Base-by-base conservation (phyloP, 2,329 filamentous ascomycete species). In the Trichoderma guizhouense region DNA sequence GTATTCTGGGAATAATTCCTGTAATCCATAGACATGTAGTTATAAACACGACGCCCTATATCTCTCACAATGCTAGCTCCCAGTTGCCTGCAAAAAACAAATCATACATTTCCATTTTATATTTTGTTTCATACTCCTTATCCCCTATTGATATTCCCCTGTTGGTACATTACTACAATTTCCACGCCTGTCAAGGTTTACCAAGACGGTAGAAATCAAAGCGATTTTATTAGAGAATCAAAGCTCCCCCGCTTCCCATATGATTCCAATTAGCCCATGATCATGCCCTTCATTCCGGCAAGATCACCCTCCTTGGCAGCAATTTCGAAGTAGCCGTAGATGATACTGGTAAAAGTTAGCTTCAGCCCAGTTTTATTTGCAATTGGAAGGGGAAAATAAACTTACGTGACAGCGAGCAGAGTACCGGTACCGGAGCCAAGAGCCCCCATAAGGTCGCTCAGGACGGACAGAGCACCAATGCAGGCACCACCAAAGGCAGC, bases 321-420 rank as follows among this genome's bases (percentile, higher is more conserved):
- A 79, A 99, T 99, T 84, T 99, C 96, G 79, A 99, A 99, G 87
- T 99, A 99, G 76, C 95, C 94, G 84, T 99, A 99, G 84, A 99
- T 99, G 82, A 99, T 99, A 74, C 94, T 97, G 77, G 18, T 18
- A 74, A 83, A 78, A 76, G 76, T 82, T 79, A 81, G 84, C 43
- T 39, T 51, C 2, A 3, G 14, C 12, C 14, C 11, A 4, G 65
- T 32, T 63, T 26, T 7, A 4, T 39, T 8, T 60, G 6, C 1
- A 18, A 43, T n/a, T 51, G 24, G 5, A 12, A 18, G 28, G 28
- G 18, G n/a, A 2, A 53, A 75, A 90, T 39, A 69, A 77, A 92
- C 93, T 93, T 90, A 97, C 92, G 97, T 99, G 81, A 99, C 96
- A 83, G 96, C 96, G 82, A 99, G 91, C 73, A 99, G 89, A 79